Percentiles rank a stretch among this genome's conserved stretches.
These are phyloP conservation scores for Xylariomycetidae sp. DNA, from an alignment of 2,329 filamentous ascomycete genomes.

Conservation along the genomic window DNA sequence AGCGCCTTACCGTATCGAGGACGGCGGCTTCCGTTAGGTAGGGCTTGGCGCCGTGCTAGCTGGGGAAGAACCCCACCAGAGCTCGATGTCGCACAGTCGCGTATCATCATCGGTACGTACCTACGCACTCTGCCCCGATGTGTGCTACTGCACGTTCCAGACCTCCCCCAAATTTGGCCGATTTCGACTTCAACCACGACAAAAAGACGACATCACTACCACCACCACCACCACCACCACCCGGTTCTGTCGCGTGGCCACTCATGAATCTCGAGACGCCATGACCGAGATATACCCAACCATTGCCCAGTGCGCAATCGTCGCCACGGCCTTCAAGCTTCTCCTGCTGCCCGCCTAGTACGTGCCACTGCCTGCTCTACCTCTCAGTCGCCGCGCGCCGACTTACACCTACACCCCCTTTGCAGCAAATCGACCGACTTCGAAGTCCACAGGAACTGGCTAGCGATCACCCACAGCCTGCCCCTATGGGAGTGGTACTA, in stretches of 20 bases:
- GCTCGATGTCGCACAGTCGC: too few relatives aligned
- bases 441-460: slow-evolving; percentile 97
- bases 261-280: slow-evolving; percentile 19
- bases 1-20: too few relatives aligned
- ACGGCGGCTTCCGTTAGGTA: too few relatives aligned
- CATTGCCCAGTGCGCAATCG: slow-evolving; percentile 79
- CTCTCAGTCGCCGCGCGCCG: not conserved
- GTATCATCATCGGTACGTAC: too few relatives aligned
- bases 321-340: slow-evolving; percentile 83
- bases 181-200: too few relatives aligned
- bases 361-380: slow-evolving; percentile 1
- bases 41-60: too few relatives aligned
- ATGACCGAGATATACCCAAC: slow-evolving; percentile 84
- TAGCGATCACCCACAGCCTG: slow-evolving; percentile 88
- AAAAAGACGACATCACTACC: too few relatives aligned
- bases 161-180: too few relatives aligned
- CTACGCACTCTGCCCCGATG: too few relatives aligned
- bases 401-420: not conserved
- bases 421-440: slow-evolving; percentile 96
- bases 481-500: slow-evolving; percentile 90
- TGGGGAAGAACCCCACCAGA: too few relatives aligned
- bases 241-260: slow-evolving; percentile 1
- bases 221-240: not conserved
- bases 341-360: slow-evolving; percentile 93
- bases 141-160: too few relatives aligned